These are phyloP conservation scores for Hyaloperonospora brassicae DNA, from an alignment of 352 stramenopile species.

Conservation along the genomic window DNA sequence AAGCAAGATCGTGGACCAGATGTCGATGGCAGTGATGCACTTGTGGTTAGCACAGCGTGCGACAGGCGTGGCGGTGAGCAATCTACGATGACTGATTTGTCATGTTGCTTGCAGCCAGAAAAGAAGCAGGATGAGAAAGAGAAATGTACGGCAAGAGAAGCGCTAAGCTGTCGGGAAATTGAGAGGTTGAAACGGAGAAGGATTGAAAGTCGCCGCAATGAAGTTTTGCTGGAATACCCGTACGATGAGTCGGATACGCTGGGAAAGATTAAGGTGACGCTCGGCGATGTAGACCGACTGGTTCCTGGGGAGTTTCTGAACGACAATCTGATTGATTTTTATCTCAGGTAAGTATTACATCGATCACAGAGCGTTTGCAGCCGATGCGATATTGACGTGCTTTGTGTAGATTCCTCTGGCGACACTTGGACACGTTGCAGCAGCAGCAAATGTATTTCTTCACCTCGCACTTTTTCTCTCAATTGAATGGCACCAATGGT, in stretches of 20 bases:
- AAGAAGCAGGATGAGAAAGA: constrained; percentile 11
- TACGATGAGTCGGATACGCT: constrained; percentile 42
- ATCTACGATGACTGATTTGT: constrained; percentile 1
- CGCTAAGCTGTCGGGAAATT: constrained; percentile 13
- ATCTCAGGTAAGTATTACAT: constrained; percentile 54
- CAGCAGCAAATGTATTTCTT: constrained; percentile 87
- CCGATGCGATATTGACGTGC: constrained; percentile 4
- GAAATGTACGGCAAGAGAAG: constrained; percentile 17
- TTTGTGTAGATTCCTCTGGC: constrained; percentile 50
- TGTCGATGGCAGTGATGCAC: not conserved
- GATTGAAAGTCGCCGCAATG: constrained; percentile 31
- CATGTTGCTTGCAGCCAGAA: constrained; percentile 9
- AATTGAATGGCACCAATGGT: constrained; percentile 54
- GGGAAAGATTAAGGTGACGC: constrained; percentile 62
- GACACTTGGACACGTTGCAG: constrained; percentile 53
- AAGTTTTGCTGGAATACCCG: constrained; percentile 51
- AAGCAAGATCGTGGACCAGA: constrained; percentile 2
- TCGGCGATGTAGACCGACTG: constrained; percentile 84
- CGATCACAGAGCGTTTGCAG: not conserved
- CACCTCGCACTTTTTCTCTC: constrained; percentile 93
- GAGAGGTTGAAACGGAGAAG: constrained; percentile 17
- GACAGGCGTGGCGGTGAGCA: not conserved
- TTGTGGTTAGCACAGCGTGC: not conserved
- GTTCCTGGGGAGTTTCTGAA: constrained; percentile 90
- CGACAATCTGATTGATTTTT: constrained; percentile 91